Evolutionary conservation across 441 rosid species (phyloP).

Genomic region (Daphne laureola): DNA sequence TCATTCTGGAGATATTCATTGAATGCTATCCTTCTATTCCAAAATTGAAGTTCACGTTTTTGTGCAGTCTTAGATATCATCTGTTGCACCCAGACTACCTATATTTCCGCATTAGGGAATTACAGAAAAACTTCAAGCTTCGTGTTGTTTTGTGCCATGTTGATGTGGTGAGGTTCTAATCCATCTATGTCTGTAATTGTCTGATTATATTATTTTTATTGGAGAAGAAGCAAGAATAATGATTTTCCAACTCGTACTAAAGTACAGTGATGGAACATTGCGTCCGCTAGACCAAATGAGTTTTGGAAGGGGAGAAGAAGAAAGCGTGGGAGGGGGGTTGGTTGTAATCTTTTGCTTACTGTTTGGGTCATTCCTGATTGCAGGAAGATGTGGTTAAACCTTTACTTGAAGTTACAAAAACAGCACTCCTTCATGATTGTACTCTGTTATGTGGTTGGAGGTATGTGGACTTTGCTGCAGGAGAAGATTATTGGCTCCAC

Average conservation of each 20-base stretch:
- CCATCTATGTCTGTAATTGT: not conserved
- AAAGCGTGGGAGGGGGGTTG: too few species aligned
- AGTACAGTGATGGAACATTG: too few species aligned
- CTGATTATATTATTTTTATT: constrained; percentile 1
- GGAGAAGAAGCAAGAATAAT: not conserved
- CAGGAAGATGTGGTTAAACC: constrained; percentile 91
- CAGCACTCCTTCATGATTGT: constrained; percentile 88
- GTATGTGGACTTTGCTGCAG: constrained; percentile 20
- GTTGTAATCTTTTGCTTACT: constrained; percentile 11
- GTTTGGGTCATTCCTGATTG: constrained; percentile 14
- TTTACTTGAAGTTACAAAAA: constrained; percentile 85
- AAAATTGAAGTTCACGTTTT: constrained; percentile 3
- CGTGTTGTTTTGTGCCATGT: constrained; percentile 85
- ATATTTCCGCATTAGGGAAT: constrained; percentile 85
- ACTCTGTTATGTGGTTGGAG: constrained; percentile 90
- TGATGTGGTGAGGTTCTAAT: constrained; percentile 58
- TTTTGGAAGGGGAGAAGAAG: too few species aligned
- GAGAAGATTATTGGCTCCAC: too few species aligned
- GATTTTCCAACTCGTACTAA: not conserved
- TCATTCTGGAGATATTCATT: too few species aligned
- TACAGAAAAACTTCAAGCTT: constrained; percentile 79
- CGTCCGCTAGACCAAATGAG: too few species aligned
- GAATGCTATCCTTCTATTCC: too few species aligned
- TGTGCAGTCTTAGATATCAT: constrained; percentile 82
- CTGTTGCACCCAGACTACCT: constrained; percentile 87